Evolutionary conservation across 768 basidiomycete species (phyloP).

Genomic region (Phaeotremella skinneri): DNA sequence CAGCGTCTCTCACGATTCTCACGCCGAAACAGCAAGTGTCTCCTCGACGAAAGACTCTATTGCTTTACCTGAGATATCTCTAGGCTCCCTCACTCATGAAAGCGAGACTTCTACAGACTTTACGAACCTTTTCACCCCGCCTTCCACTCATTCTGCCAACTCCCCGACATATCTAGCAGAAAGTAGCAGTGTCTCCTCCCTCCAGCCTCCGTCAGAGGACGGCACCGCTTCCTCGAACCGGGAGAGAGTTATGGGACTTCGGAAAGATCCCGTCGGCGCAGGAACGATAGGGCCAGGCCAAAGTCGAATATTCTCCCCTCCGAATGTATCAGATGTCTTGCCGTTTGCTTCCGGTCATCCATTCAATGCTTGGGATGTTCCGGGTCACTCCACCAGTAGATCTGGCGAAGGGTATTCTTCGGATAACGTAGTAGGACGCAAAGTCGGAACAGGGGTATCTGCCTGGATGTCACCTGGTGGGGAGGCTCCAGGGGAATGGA

Average conservation of each 20-base stretch:
- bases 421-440: no score
- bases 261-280: constrained; percentile 4
- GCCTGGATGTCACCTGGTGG: no score
- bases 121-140: constrained; percentile 6
- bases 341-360: constrained; percentile 14
- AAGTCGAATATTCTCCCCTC: constrained; percentile 6
- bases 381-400: neutral
- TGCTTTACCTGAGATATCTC: neutral
- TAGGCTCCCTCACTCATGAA: neutral
- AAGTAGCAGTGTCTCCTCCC: neutral
- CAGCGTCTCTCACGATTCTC: neutral
- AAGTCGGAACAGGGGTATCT: no score
- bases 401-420: no score
- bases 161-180: neutral
- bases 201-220: neutral
- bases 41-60: neutral
- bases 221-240: constrained; percentile 14
- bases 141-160: neutral
- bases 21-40: neutral
- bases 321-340: constrained; percentile 17
- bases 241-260: constrained; percentile 27
- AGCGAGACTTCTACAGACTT: neutral
- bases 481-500: constrained; percentile 21
- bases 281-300: neutral
- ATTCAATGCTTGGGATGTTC: constrained; percentile 19